Base-by-base conservation (phyloP, 257 asterid species). In the Forsythia viridissima region DNA sequence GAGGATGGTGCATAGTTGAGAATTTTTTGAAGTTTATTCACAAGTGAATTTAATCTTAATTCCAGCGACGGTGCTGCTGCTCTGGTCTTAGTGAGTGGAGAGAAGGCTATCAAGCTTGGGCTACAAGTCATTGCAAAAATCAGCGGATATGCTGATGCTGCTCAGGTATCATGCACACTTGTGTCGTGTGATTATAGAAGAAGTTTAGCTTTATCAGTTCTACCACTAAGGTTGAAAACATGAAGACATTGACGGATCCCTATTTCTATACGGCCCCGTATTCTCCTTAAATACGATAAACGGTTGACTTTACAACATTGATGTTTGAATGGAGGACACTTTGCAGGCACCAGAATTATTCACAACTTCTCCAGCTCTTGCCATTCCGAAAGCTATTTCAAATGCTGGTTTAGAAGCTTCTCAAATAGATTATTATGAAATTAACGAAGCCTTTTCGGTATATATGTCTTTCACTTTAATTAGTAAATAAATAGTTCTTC, bases 31-130 rank as follows among this genome's bases (percentile, higher is more conserved):
- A 9, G n/a, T 46, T 76, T 67, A 44, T 55, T 84, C 75, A 82
- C 69, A 42, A 76, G 39, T 66, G 55, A 80, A 75, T 67, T 79
- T 67, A 65, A 73, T 77, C 74, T 73, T 30, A 16, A 78, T 72
- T 78, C 67, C 96, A 95, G 99, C 42, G 99, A 95, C 79, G 99
- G 99, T 76, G 98, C 98, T 76, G 99, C 99, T 3, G 99, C 99
- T 78, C 85, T 95, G 79, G 94, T 95, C 81, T 88, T 95, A 80
- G 99, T 93, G 41, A 93, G 99, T 78, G 99, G 99, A 79, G 90
- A 90, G 83, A 92, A 83, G 79, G 98, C 93, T 16, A 66, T 88
- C 77, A 82, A 89, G 85, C 99, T 93, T 74, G 98, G 98, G 57
- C 89, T 95, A 40, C 79, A 86, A 67, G 96, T 95, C 74, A 90